These are phyloP conservation scores for Mallotus repandus DNA, from an alignment of 441 rosid genomes.

Conservation along the genomic window DNA sequence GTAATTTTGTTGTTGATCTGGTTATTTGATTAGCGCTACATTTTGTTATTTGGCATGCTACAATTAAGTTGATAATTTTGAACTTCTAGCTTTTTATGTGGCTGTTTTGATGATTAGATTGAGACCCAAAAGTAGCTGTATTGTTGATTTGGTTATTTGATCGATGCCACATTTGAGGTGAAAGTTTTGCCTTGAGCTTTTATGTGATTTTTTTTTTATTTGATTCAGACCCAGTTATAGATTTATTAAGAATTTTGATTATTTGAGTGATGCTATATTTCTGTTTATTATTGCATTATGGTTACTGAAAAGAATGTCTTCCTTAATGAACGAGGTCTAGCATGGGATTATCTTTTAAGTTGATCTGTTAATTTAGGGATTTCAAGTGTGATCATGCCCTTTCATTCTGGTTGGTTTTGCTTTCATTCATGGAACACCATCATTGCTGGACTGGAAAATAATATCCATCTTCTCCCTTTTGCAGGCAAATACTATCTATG, in stretches of 20 bases:
- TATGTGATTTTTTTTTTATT: neutral
- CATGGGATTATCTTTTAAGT: neutral
- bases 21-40: neutral
- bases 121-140: no score
- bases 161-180: constrained; percentile 45
- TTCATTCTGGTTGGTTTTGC: neutral
- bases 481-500: constrained; percentile 88
- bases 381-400: neutral
- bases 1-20: constrained; percentile 4
- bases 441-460: neutral
- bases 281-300: no score
- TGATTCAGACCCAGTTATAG: neutral
- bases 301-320: neutral
- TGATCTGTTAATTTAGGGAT: neutral
- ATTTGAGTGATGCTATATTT: neutral
- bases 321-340: neutral
- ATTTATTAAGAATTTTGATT: neutral
- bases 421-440: neutral
- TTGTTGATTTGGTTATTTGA: no score
- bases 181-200: constrained; percentile 13
- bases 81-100: neutral
- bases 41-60: no score
- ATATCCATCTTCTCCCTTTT: constrained; percentile 8
- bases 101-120: neutral
- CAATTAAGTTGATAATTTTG: neutral